Evolutionary conservation across 129 eudicot species (phyloP), one percentile per base, ranked within the genome.

Genomic region (Saposhnikovia divaricata): DNA sequence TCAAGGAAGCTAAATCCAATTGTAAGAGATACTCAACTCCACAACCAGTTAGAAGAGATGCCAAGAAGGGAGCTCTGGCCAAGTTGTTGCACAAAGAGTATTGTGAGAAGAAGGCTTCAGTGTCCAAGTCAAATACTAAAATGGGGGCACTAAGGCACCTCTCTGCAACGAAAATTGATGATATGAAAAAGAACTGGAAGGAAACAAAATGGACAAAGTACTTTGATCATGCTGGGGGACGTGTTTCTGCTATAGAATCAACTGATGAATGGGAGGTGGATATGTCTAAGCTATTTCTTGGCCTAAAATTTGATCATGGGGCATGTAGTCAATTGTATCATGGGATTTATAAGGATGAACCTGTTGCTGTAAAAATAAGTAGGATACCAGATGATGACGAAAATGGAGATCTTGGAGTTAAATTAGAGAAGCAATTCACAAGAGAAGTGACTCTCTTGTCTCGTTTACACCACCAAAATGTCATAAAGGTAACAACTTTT

Each of bases 281-380:
- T 86, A 91, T 90, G 79, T 91, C 98, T 0, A 84, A 94, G 96
- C 86, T 94, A 43, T 85, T 87, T 31, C 83, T 93, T 46, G 98
- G 98, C 43, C 88, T 81, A 79, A 89, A 87, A 78, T 93, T 93
- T 89, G 98, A 97, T 82, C 93, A 91, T 83, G 98, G 98, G 59
- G 98, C 97, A 6, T 86, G 91, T 77, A 93, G 98, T 81, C 90
- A 86, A 81, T 97, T 93, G 83, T 91, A 91, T 87, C 97, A 88
- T 87, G 98, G 96, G 2, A 82, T 84, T 4, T 93, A 93, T 61
- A 88, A 81, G 79, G 96, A 88, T 39, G 93, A 91, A 81, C 78
- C 93, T 3, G 98, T 91, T 40, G 98, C 98, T 2, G 91, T 93
- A 43, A 93, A 93, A 81, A 87, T 93, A 38, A 93, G 91, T 42